These are phyloP conservation scores for Kwoniella pini DNA, from an alignment of 768 basidiomycete species.

Conservation along the genomic window DNA sequence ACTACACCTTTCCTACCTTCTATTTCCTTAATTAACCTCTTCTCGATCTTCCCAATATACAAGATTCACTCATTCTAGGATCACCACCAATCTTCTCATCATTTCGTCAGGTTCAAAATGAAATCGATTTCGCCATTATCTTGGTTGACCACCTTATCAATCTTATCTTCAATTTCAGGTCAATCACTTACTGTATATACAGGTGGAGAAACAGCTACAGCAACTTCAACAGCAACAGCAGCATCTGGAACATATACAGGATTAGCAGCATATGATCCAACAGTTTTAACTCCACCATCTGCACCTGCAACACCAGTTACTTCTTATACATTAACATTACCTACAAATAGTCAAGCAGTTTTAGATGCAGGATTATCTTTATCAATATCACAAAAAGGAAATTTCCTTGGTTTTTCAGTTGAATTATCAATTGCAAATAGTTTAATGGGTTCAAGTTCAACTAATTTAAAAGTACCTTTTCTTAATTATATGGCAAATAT, in stretches of 20 bases:
- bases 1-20: neutral
- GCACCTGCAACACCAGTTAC: slow-evolving; percentile 33
- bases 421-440: slow-evolving; percentile 72
- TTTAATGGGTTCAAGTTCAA: slow-evolving; percentile 57
- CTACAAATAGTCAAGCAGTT: slow-evolving; percentile 20
- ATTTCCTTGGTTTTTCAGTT: slow-evolving; percentile 73
- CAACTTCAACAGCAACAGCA: slow-evolving; percentile 12
- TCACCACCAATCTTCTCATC: too few species aligned
- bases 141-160: slow-evolving; percentile 6
- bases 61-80: too few species aligned
- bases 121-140: neutral
- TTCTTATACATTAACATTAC: slow-evolving; percentile 20
- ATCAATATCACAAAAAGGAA: slow-evolving; percentile 59
- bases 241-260: slow-evolving; percentile 23
- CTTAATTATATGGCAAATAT: slow-evolving; percentile 78
- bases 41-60: too few species aligned
- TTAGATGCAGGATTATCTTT: slow-evolving; percentile 37
- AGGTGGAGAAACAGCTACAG: slow-evolving; percentile 6
- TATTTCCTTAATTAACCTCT: too few species aligned
- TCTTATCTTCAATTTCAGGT: slow-evolving; percentile 2
- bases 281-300: slow-evolving; percentile 27
- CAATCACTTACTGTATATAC: slow-evolving; percentile 15
- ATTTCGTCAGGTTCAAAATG: neutral
- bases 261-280: slow-evolving; percentile 33
- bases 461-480: slow-evolving; percentile 64